A percentile compares a stretch with the other conserved stretches of the same genome.
Conservation (phyloP, 192 early-diverging fungal species). For the Backusella liffmaniae region DNA sequence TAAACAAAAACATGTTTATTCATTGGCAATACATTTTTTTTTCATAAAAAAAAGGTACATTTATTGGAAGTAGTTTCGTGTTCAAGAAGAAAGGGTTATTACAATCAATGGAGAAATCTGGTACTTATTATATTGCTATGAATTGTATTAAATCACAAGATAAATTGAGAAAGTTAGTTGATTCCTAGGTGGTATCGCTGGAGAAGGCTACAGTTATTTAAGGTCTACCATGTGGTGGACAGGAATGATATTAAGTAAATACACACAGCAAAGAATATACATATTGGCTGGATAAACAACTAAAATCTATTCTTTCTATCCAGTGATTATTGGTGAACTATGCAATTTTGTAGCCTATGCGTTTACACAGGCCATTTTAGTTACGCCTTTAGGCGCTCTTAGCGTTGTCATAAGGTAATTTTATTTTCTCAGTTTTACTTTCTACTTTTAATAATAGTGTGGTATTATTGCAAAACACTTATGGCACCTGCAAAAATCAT, state of each 20-base stretch:
- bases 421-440: not conserved
- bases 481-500: too few relatives aligned
- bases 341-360: constrained; percentile 98
- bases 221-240: constrained; percentile 58
- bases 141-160: not conserved
- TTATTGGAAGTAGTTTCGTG: constrained; percentile 93
- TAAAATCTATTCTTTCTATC: not conserved
- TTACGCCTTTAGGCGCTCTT: constrained; percentile 92
- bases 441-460: not conserved
- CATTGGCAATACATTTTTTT: not conserved
- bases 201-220: constrained; percentile 56
- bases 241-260: constrained; percentile 56
- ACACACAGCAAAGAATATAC: not conserved
- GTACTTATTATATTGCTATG: constrained; percentile 4
- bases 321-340: constrained; percentile 92
- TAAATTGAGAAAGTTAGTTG: constrained; percentile 5
- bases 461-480: not conserved
- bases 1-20: not conserved
- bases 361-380: constrained; percentile 94
- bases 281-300: not conserved
- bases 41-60: constrained; percentile 55
- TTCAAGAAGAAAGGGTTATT: constrained; percentile 94
- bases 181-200: constrained; percentile 41
- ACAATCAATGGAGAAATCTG: constrained; percentile 64
- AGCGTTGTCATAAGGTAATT: constrained; percentile 82